Conservation (phyloP, 2,329 filamentous ascomycete species). For the Epichloe festucae region DNA sequence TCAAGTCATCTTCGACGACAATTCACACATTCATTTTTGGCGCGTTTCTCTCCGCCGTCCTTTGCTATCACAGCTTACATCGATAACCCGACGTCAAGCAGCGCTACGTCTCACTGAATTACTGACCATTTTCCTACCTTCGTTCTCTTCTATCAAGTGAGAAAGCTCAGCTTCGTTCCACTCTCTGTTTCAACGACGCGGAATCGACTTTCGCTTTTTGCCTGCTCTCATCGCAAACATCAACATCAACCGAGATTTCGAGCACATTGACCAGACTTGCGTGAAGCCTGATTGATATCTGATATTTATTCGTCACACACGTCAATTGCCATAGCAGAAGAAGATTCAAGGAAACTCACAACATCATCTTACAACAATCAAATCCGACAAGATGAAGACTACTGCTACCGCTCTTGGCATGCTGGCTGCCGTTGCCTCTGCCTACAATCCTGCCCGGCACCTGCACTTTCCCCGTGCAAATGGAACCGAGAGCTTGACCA, state of each 20-base stretch:
- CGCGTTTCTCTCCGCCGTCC: constrained; percentile 4
- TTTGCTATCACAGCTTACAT: constrained; percentile 6
- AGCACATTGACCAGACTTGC: background rate
- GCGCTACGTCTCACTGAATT: constrained; percentile 6
- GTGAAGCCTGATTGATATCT: background rate
- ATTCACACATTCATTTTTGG: constrained; percentile 18
- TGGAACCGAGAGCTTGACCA: constrained; percentile 19
- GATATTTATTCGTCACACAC: background rate
- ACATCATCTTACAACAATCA: background rate
- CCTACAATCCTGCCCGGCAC: constrained; percentile 21
- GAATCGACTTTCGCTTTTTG: constrained; percentile 21
- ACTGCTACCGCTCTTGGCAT: constrained; percentile 29
- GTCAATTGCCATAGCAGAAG: background rate
- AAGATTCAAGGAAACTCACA: background rate
- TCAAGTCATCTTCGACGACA: constrained; percentile 1
- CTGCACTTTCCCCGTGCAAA: constrained; percentile 19
- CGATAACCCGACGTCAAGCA: constrained; percentile 7
- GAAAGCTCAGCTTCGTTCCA: constrained; percentile 19
- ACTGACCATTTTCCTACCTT: constrained; percentile 10
- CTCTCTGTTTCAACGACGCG: constrained; percentile 11
- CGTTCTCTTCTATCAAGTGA: constrained; percentile 15
- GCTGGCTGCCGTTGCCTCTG: constrained; percentile 32
- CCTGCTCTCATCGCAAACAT: background rate
- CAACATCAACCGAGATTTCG: background rate
- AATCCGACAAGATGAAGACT: constrained; percentile 34